Percentiles rank a stretch among this genome's conserved stretches.
Conservation (phyloP, 306 rosid species). For the Pyrus betulifolia region DNA sequence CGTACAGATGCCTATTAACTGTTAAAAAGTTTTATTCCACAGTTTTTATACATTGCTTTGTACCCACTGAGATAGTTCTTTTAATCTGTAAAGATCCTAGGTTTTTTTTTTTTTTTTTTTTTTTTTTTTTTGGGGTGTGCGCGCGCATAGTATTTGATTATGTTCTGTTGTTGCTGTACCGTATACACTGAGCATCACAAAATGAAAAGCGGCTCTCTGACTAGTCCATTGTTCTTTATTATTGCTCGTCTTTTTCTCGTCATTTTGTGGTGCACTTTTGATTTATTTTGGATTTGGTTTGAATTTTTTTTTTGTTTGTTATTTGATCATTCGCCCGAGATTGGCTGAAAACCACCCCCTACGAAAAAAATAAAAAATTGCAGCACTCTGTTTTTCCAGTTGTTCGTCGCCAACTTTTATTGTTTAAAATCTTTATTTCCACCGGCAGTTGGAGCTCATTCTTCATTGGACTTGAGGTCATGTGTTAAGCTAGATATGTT, state of each 20-base stretch:
- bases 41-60: background rate
- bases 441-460: background rate
- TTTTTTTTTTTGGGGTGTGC: background rate
- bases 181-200: background rate
- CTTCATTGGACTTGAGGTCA: background rate
- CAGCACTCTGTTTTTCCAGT: background rate
- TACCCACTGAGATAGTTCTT: conserved; percentile 6
- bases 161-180: background rate
- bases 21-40: conserved; percentile 1
- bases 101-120: background rate
- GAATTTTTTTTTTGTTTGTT: background rate
- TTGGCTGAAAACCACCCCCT: background rate
- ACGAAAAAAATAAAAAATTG: background rate
- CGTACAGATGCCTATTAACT: conserved; percentile 18
- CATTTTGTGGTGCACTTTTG: background rate
- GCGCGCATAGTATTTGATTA: background rate
- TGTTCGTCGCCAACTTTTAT: background rate
- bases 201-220: background rate
- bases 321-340: background rate
- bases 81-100: conserved; percentile 1
- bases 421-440: background rate
- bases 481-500: background rate
- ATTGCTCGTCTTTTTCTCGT: background rate
- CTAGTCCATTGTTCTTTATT: background rate
- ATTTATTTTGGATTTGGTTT: background rate